Base-by-base conservation (phyloP, 805 yeast species). In the Candida railenensis region DNA sequence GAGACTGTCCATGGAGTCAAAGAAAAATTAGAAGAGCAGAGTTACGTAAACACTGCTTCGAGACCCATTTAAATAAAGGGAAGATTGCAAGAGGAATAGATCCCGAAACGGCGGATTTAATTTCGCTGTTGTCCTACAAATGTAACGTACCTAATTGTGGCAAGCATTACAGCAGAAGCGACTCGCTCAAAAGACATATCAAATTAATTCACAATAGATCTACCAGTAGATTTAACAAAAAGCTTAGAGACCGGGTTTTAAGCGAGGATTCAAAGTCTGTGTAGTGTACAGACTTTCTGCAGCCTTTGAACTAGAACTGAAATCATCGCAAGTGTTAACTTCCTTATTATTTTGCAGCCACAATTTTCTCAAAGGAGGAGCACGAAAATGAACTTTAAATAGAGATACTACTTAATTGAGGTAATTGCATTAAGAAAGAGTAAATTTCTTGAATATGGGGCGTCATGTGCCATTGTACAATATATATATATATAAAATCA, bases 391-490 rank as follows among this genome's bases (percentile, higher is more conserved):
- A n/a, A n/a, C n/a, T n/a, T n/a, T n/a, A n/a, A n/a, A n/a, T n/a
- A n/a, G n/a, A n/a, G n/a, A n/a, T n/a, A n/a, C n/a, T n/a, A n/a
- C n/a, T n/a, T n/a, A n/a, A n/a, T n/a, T n/a, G n/a, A n/a, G n/a
- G n/a, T n/a, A n/a, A n/a, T n/a, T n/a, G n/a, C n/a, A n/a, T n/a
- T n/a, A n/a, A n/a, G 30, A 25, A 25, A 25, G 30, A 11, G 5
- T 7, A 25, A 25, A 25, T 25, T 7, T 25, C n/a, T n/a, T n/a
- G n/a, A n/a, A n/a, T n/a, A n/a, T 25, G 11, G 30, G 30, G 11
- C 8, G 22, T 36, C 39, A 36, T 36, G 39, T 36, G 39, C 39
- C 39, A 36, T 36, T 36, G 39, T 36, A 36, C 39, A 16, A 36
- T 36, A 36, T 9, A 16, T 20, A 19, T 16, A 20, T 36, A 9